Conservation (phyloP, 2,329 filamentous ascomycete species). For the Aspergillus ustus region DNA sequence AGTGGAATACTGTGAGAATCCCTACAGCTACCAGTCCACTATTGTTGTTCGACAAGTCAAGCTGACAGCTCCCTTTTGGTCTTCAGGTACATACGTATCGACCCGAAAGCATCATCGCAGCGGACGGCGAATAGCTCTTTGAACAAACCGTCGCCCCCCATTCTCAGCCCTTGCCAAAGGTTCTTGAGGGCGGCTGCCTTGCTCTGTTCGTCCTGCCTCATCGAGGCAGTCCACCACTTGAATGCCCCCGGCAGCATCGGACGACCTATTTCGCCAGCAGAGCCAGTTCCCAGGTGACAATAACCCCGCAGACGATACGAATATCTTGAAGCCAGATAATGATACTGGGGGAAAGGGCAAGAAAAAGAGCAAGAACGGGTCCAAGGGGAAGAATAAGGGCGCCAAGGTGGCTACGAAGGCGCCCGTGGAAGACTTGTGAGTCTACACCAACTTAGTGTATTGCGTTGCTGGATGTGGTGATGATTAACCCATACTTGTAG, state of each 20-base stretch:
- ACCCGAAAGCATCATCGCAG: background rate
- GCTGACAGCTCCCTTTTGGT: constrained; percentile 20
- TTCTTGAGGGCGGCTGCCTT: constrained; percentile 37
- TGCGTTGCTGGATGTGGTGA: constrained; percentile 10
- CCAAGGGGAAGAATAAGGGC: constrained; percentile 41
- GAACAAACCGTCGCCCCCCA: constrained; percentile 22
- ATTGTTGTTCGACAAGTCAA: constrained; percentile 21
- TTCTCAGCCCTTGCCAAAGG: constrained; percentile 38
- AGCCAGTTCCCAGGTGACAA: constrained; percentile 42
- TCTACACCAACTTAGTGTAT: constrained; percentile 11
- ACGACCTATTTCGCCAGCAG: constrained; percentile 43
- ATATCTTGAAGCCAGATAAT: constrained; percentile 35
- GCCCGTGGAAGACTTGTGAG: constrained; percentile 44
- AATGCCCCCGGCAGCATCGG: constrained; percentile 49
- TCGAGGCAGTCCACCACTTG: constrained; percentile 41
- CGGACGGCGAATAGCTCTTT: constrained; percentile 14
- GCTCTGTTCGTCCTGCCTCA: constrained; percentile 29
- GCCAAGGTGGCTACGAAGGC: constrained; percentile 38
- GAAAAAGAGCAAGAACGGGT: constrained; percentile 46
- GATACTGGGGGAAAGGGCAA: constrained; percentile 41
- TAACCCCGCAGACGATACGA: constrained; percentile 33
- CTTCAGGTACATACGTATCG: constrained; percentile 10
- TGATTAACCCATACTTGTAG: constrained; percentile 26
- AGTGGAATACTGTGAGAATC: background rate
- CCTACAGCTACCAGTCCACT: background rate